Evolutionary conservation across 2,329 filamentous ascomycete genomes (phyloP).

Genomic region (Trichoderma simmonsii): DNA sequence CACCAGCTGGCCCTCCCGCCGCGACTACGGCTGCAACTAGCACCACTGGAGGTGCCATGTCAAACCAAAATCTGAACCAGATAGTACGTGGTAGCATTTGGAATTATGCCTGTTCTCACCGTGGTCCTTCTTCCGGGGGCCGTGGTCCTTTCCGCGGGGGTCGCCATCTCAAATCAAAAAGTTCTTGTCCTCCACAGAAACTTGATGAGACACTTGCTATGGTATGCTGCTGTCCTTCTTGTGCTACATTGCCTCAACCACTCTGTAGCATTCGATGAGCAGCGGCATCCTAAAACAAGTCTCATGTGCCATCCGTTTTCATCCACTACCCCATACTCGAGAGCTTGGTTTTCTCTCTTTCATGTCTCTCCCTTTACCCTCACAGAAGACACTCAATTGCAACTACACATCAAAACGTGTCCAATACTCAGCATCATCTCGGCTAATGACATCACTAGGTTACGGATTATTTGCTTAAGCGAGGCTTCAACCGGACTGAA

Average conservation of each 20-base stretch:
- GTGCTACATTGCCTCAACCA: neutral
- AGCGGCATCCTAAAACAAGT: neutral
- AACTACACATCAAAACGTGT: neutral
- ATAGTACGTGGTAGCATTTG: slow-evolving; percentile 65
- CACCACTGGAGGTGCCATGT: slow-evolving; percentile 47
- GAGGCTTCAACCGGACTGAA: slow-evolving; percentile 90
- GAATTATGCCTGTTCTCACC: neutral
- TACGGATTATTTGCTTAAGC: slow-evolving; percentile 92
- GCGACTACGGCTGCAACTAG: slow-evolving; percentile 33
- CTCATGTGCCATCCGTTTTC: neutral
- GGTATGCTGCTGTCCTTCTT: neutral
- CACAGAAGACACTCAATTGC: neutral
- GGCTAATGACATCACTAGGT: slow-evolving; percentile 47
- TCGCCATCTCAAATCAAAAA: neutral
- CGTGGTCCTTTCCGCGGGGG: neutral
- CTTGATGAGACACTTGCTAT: neutral
- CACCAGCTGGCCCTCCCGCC: slow-evolving; percentile 31
- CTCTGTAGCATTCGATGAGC: neutral
- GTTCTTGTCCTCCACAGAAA: neutral
- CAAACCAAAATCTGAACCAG: slow-evolving; percentile 88
- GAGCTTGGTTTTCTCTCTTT: neutral
- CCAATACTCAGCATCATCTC: neutral
- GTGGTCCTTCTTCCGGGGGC: neutral
- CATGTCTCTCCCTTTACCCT: neutral
- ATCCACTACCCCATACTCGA: neutral